Percentiles rank a stretch among this genome's conserved stretches.
Evolutionary conservation across 495 filamentous ascomycete genomes (phyloP).

Genomic region (Trichoderma virens): DNA sequence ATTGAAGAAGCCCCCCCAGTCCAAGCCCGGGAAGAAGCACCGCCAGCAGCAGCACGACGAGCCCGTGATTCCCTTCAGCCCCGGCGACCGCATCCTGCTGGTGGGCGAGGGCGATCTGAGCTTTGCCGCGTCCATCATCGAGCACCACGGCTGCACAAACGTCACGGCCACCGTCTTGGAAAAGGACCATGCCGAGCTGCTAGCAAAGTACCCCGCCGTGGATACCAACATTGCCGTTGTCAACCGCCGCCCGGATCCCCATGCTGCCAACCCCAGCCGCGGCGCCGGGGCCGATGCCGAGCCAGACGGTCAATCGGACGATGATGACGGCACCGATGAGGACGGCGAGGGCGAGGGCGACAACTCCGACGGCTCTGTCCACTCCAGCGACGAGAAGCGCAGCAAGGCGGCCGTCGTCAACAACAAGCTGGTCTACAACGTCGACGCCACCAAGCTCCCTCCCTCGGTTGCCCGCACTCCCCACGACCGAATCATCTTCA

Average conservation of each 20-base stretch:
- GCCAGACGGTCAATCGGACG: background rate
- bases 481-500: slow-evolving; percentile 73
- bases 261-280: background rate
- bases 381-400: background rate
- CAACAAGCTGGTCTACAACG: slow-evolving; percentile 51
- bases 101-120: slow-evolving; percentile 94
- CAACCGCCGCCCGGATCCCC: slow-evolving; percentile 15
- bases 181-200: slow-evolving; percentile 36
- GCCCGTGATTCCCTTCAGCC: slow-evolving; percentile 62
- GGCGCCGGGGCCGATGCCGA: background rate
- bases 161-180: slow-evolving; percentile 50
- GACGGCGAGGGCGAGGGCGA: slow-evolving; percentile 25
- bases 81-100: slow-evolving; percentile 65
- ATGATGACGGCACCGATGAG: background rate
- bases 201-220: slow-evolving; percentile 72
- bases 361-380: background rate
- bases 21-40: slow-evolving; percentile 2
- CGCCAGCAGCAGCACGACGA: slow-evolving; percentile 9
- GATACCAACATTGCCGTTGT: slow-evolving; percentile 51
- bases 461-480: slow-evolving; percentile 30
- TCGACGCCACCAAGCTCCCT: slow-evolving; percentile 64
- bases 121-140: slow-evolving; percentile 68
- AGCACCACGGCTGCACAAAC: slow-evolving; percentile 59
- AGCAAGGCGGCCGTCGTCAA: no score
- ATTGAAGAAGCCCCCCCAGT: slow-evolving; percentile 16